Percentiles rank a stretch among this genome's conserved stretches.
Evolutionary conservation across 2,329 filamentous ascomycete genomes (phyloP).

Genomic region (Teratosphaeria destructans): DNA sequence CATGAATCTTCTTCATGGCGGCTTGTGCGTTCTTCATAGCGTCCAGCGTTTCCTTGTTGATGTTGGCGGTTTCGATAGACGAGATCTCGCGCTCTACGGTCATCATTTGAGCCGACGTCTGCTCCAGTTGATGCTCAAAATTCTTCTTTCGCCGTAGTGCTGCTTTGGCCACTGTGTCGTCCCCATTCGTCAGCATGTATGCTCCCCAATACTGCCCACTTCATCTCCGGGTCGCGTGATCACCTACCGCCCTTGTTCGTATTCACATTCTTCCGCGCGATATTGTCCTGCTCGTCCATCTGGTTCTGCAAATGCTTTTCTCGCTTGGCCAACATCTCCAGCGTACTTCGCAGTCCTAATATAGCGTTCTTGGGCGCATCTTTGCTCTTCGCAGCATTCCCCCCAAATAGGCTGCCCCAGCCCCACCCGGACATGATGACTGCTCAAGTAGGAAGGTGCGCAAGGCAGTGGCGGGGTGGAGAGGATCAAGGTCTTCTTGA

Average conservation of each 20-base stretch:
- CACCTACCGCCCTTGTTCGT: slow-evolving; percentile 81
- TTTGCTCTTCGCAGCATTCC: slow-evolving; percentile 70
- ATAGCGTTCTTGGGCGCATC: slow-evolving; percentile 97
- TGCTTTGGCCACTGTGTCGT: slow-evolving; percentile 66
- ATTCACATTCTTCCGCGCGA: slow-evolving; percentile 79
- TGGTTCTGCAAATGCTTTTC: slow-evolving; percentile 84
- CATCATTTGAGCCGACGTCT: slow-evolving; percentile 79
- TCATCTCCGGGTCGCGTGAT: background rate
- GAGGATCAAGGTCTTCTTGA: background rate
- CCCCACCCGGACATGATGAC: slow-evolving; percentile 40
- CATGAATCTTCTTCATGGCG: slow-evolving; percentile 90
- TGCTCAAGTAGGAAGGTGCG: background rate
- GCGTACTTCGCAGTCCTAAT: slow-evolving; percentile 70
- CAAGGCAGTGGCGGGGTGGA: background rate
- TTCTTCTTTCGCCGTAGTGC: slow-evolving; percentile 90
- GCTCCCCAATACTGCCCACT: background rate
- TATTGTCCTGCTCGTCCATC: slow-evolving; percentile 82
- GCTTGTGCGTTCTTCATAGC: slow-evolving; percentile 86
- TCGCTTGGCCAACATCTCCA: slow-evolving; percentile 96
- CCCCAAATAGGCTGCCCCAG: slow-evolving; percentile 61
- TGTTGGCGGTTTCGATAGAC: slow-evolving; percentile 94
- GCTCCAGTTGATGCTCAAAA: slow-evolving; percentile 82
- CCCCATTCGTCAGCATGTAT: slow-evolving; percentile 7
- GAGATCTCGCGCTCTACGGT: slow-evolving; percentile 94
- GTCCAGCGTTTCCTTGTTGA: slow-evolving; percentile 90